These are phyloP conservation scores for Endotrypanum monterogeii DNA, from an alignment of 208 protist genomes.

Conservation along the genomic window DNA sequence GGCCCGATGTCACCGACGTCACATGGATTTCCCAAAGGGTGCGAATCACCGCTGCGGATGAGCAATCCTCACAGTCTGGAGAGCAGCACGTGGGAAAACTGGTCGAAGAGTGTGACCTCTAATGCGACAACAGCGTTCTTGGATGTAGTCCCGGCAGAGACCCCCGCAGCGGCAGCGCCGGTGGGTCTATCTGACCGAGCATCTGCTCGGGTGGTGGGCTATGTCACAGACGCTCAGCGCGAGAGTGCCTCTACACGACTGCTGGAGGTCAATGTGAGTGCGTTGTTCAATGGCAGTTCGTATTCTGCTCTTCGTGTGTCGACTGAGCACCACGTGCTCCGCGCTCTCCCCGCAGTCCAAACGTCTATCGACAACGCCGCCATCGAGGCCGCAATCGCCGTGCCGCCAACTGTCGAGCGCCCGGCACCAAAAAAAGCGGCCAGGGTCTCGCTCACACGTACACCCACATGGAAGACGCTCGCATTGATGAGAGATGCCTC, in stretches of 20 bases:
- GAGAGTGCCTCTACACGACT: background rate
- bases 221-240: background rate
- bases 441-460: background rate
- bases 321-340: constrained; percentile 5
- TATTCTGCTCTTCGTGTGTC: background rate
- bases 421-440: background rate
- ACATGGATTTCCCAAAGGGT: constrained; percentile 2
- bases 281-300: constrained; percentile 9
- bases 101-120: background rate
- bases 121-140: background rate
- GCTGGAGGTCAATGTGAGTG: constrained; percentile 7
- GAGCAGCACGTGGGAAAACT: background rate
- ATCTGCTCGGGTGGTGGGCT: background rate
- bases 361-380: background rate
- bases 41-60: background rate
- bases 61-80: background rate
- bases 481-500: background rate
- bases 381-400: background rate
- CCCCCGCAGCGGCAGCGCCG: background rate
- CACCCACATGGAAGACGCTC: background rate
- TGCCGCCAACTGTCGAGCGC: background rate
- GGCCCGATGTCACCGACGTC: background rate
- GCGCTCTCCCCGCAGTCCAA: constrained; percentile 9
- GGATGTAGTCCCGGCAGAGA: background rate
- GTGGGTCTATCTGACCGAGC: too few species aligned